These are phyloP conservation scores for Deakozyma indianensis DNA, from an alignment of 805 yeast species.

Conservation along the genomic window DNA sequence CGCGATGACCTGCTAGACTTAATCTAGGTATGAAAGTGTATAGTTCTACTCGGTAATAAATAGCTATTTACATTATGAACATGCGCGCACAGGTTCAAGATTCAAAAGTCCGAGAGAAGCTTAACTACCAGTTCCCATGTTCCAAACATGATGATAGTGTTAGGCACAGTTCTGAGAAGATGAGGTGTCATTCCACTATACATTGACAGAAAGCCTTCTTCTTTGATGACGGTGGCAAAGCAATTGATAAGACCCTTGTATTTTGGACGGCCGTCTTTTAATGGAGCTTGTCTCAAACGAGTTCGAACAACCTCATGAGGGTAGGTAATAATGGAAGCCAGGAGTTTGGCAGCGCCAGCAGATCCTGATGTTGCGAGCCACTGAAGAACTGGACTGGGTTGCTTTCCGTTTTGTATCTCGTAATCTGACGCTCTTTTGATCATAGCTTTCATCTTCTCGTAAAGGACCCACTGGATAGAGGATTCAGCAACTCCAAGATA, in stretches of 20 bases:
- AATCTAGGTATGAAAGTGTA: no score
- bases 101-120: slow-evolving; percentile 25
- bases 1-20: no score
- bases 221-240: slow-evolving; percentile 69
- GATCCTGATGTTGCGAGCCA: slow-evolving; percentile 97
- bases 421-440: slow-evolving; percentile 48
- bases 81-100: no score
- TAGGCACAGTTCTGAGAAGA: slow-evolving; percentile 90
- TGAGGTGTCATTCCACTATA: slow-evolving; percentile 98
- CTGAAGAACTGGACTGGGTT: slow-evolving; percentile 33
- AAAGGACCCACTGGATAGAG: slow-evolving; percentile 89
- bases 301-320: slow-evolving; percentile 98
- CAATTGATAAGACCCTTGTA: slow-evolving; percentile 85
- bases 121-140: slow-evolving; percentile 85
- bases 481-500: slow-evolving; percentile 88
- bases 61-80: no score
- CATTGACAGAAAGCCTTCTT: slow-evolving; percentile 87
- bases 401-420: neutral
- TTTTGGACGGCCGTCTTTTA: slow-evolving; percentile 63
- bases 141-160: slow-evolving; percentile 96
- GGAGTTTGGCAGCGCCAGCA: slow-evolving; percentile 90
- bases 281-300: slow-evolving; percentile 87
- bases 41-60: no score
- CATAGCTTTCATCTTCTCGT: slow-evolving; percentile 79
- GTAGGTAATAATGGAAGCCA: slow-evolving; percentile 84